These are phyloP conservation scores for Martensiomyces pterosporus DNA, from an alignment of 192 early-diverging fungal genomes.

Conservation along the genomic window DNA sequence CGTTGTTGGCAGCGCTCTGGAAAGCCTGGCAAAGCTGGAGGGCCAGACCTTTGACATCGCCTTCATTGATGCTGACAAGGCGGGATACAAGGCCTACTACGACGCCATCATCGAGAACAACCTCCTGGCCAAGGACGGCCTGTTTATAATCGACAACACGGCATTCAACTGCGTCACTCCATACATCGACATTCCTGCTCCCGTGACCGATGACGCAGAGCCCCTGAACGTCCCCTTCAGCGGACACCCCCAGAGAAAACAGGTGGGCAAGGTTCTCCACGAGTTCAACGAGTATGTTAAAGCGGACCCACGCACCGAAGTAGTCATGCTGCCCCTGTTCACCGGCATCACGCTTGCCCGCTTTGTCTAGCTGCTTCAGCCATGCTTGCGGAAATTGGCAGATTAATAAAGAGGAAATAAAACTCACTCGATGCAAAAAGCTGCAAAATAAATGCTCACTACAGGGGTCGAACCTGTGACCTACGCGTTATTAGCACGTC, in stretches of 20 bases:
- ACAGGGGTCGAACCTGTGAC: too few relatives aligned
- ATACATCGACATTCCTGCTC: slow-evolving; percentile 16
- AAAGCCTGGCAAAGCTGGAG: slow-evolving; percentile 30
- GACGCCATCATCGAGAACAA: slow-evolving; percentile 59
- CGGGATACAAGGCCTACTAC: slow-evolving; percentile 60
- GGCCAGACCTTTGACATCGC: slow-evolving; percentile 57
- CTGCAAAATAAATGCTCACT: too few relatives aligned
- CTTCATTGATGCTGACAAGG: slow-evolving; percentile 73
- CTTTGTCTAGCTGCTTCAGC: too few relatives aligned
- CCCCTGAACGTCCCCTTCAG: slow-evolving; percentile 11
- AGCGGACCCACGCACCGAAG: slow-evolving; percentile 56
- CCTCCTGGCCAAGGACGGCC: slow-evolving; percentile 53
- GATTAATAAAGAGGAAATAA: too few relatives aligned
- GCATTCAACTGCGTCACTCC: slow-evolving; percentile 22
- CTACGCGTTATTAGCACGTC: too few relatives aligned
- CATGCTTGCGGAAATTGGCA: too few relatives aligned
- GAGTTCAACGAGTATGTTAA: slow-evolving; percentile 62
- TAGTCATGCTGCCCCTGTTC: slow-evolving; percentile 57
- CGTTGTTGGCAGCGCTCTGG: slow-evolving; percentile 27
- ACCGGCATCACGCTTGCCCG: slow-evolving; percentile 34
- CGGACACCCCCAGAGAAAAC: background rate
- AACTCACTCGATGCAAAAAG: too few relatives aligned
- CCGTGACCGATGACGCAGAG: slow-evolving; percentile 9
- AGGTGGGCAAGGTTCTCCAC: slow-evolving; percentile 26
- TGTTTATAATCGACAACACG: slow-evolving; percentile 66